These are phyloP conservation scores for Kwoniella mangroviensis DNA, from an alignment of 768 basidiomycete species.

Conservation along the genomic window DNA sequence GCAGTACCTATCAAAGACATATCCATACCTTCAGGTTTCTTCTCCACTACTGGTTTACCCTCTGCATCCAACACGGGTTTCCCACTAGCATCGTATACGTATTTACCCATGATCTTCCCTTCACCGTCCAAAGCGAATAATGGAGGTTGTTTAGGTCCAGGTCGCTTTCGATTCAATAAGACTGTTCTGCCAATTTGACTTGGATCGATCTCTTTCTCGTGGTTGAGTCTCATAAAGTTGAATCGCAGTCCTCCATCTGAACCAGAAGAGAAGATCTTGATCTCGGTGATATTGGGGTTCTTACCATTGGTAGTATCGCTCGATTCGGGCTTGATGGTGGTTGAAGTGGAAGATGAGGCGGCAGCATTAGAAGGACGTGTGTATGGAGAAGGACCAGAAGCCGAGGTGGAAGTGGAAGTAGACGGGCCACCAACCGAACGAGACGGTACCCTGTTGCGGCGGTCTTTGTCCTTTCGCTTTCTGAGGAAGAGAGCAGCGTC, in stretches of 20 bases:
- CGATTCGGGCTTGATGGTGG: constrained; percentile 23
- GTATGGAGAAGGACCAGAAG: neutral
- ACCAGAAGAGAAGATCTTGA: constrained; percentile 46
- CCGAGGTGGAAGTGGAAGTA: neutral
- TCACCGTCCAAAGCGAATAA: constrained; percentile 36
- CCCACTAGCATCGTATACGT: constrained; percentile 46
- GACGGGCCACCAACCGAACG: constrained; percentile 5
- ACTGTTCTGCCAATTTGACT: constrained; percentile 28
- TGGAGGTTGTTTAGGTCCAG: constrained; percentile 38
- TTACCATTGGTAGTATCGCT: neutral
- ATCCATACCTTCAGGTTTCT: constrained; percentile 37
- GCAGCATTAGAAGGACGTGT: neutral
- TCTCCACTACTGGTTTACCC: constrained; percentile 41
- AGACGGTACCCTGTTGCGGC: constrained; percentile 18
- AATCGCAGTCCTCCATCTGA: constrained; percentile 28
- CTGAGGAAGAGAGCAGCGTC: constrained; percentile 45
- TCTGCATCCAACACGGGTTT: constrained; percentile 41
- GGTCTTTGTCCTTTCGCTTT: constrained; percentile 47
- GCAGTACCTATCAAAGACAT: constrained; percentile 40
- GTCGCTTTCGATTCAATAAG: constrained; percentile 46
- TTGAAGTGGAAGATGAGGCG: constrained; percentile 2
- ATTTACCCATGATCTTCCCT: constrained; percentile 42
- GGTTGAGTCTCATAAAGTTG: constrained; percentile 46
- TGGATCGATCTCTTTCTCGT: constrained; percentile 37
- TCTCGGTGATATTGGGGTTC: constrained; percentile 32